Conservation (phyloP, 306 rosid species). For the Argentina anserina region DNA sequence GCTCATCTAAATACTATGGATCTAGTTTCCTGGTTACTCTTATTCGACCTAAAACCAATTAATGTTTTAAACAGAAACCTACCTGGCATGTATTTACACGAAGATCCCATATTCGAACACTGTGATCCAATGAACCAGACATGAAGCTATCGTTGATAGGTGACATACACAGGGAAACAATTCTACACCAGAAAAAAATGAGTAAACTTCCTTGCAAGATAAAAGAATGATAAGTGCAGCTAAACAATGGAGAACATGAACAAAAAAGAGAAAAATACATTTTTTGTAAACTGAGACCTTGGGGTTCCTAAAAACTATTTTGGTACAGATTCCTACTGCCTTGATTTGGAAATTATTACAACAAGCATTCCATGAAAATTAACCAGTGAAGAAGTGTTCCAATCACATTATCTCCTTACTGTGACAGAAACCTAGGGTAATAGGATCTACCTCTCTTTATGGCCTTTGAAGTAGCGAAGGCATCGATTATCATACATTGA, state of each 20-base stretch:
- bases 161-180: slow-evolving; percentile 97
- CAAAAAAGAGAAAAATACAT: not conserved
- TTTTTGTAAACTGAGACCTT: not conserved
- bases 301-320: not conserved
- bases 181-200: slow-evolving; percentile 45
- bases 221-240: not conserved
- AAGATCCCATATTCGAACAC: slow-evolving; percentile 95
- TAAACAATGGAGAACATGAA: not conserved
- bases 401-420: not conserved
- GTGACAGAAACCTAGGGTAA: not conserved
- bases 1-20: not conserved
- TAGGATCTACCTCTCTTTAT: slow-evolving; percentile 68
- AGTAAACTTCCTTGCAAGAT: slow-evolving; percentile 15
- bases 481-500: slow-evolving; percentile 91
- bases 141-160: slow-evolving; percentile 97
- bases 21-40: not conserved
- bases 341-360: not conserved
- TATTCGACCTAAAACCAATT: not conserved
- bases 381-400: not conserved
- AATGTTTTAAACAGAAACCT: slow-evolving; percentile 16
- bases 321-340: not conserved
- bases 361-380: not conserved
- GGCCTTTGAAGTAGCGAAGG: slow-evolving; percentile 94
- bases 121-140: slow-evolving; percentile 95
- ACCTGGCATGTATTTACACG: slow-evolving; percentile 99